Evolutionary conservation across 805 yeast species (phyloP), one percentile per base, ranked within the genome.

Genomic region (Starmerella asiatica): DNA sequence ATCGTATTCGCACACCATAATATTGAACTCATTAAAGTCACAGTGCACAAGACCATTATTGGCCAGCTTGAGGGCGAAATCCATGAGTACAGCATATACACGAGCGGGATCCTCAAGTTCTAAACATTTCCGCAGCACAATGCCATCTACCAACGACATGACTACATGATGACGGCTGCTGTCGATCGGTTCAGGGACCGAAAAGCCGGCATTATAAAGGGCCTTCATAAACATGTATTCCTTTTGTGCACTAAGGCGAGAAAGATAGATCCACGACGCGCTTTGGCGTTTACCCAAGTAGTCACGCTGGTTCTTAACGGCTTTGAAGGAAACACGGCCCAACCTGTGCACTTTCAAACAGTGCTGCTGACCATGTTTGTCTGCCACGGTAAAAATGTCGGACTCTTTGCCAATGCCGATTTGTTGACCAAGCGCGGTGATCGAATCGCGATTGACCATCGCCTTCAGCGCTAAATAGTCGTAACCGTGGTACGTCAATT

Each of bases 331-430:
- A 1, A 88, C 81, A 56, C 98, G 74, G 26, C 99, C 99, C 43
- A 91, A 67, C 49, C 98, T 71, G 60, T 86, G 96, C 29, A 91
- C 79, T 59, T 91, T 91, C 56, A 91, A 62, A 15, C 86, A 94
- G 51, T 73, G 71, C 38, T 73, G 71, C n/a, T 56, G 52, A 1
- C 88, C 91, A 17, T 69, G 55, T 11, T 68, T 63, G 53, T 79
- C 86, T 42, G 78, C 75, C 1, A 81, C 86, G 11, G 86, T 70
- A 58, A 79, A 84, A 53, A 91, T 86, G 63, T 91, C 98, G 3
- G 96, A 85, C 60, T 91, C 98, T 56, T 91, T 91, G 53, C 98
- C 98, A 37, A 91, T 94, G 44, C 97, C 98, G 50, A 88, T 85
- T 8, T 79, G 81, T 34, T 77, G 69, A 15, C 94, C 96, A 14